Evolutionary conservation across 2,329 filamentous ascomycete species (phyloP).

Genomic region (Cordyceps pruinosa): DNA sequence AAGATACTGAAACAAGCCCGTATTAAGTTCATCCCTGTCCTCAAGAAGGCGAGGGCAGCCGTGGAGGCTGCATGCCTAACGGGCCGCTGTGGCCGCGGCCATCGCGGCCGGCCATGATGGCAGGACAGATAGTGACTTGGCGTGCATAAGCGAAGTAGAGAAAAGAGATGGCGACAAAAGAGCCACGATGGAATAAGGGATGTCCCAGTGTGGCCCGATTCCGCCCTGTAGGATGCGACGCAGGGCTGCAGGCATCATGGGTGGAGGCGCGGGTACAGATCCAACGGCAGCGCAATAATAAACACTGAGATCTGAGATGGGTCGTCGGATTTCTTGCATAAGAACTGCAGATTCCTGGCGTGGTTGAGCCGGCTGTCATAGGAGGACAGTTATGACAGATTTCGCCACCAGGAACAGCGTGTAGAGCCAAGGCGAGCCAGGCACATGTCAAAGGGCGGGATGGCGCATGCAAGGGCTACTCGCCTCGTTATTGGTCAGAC

Average conservation of each 20-base stretch:
- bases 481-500: neutral
- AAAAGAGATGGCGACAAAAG: neutral
- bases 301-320: neutral
- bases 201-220: neutral
- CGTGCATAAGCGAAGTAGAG: neutral
- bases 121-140: neutral
- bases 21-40: neutral
- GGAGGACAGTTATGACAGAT: neutral
- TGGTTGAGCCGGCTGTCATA: neutral
- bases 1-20: too few species aligned
- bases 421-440: neutral
- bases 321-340: neutral
- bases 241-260: neutral
- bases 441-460: neutral
- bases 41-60: neutral
- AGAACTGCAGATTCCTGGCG: too few species aligned
- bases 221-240: neutral
- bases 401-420: neutral
- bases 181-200: neutral
- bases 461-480: conserved; percentile 3
- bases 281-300: neutral
- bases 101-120: neutral
- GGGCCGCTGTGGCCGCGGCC: conserved; percentile 1
- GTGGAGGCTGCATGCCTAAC: neutral
- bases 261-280: neutral